These are phyloP conservation scores for Geotrichum carabidarum DNA, from an alignment of 1,139 yeast species.

Conservation along the genomic window DNA sequence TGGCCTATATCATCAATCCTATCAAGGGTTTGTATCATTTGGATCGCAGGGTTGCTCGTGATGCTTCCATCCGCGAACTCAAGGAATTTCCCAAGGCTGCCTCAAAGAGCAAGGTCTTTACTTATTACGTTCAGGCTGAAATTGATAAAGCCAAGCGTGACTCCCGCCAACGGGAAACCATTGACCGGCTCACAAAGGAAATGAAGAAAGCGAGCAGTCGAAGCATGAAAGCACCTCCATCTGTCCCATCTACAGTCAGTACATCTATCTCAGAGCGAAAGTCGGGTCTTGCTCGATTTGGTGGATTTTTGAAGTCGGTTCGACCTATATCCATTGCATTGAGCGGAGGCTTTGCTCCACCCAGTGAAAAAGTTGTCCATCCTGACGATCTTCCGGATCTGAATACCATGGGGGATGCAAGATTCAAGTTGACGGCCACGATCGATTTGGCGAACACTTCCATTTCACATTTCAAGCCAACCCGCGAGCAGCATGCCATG, in stretches of 20 bases:
- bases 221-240: not conserved
- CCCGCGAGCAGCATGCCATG: slow-evolving; percentile 33
- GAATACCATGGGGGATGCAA: slow-evolving; percentile 40
- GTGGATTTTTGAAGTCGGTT: slow-evolving; percentile 38
- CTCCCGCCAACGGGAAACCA: slow-evolving; percentile 41
- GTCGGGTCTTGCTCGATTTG: slow-evolving; percentile 28
- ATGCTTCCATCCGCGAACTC: slow-evolving; percentile 43
- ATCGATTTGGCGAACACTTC: slow-evolving; percentile 50
- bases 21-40: slow-evolving; percentile 29
- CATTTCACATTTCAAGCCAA: slow-evolving; percentile 22
- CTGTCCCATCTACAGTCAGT: not conserved
- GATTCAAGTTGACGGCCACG: slow-evolving; percentile 53
- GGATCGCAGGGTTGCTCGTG: slow-evolving; percentile 38
- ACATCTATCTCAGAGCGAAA: slow-evolving; percentile 16
- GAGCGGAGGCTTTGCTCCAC: slow-evolving; percentile 29
- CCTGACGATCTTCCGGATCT: slow-evolving; percentile 59
- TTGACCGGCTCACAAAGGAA: slow-evolving; percentile 42
- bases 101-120: slow-evolving; percentile 42
- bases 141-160: slow-evolving; percentile 51
- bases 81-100: slow-evolving; percentile 37
- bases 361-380: slow-evolving; percentile 47
- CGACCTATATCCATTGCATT: slow-evolving; percentile 43
- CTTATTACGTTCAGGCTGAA: slow-evolving; percentile 45
- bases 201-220: slow-evolving; percentile 28
- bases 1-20: slow-evolving; percentile 33